Conservation (phyloP, 306 rosid species). For the Trifolium dubium region DNA sequence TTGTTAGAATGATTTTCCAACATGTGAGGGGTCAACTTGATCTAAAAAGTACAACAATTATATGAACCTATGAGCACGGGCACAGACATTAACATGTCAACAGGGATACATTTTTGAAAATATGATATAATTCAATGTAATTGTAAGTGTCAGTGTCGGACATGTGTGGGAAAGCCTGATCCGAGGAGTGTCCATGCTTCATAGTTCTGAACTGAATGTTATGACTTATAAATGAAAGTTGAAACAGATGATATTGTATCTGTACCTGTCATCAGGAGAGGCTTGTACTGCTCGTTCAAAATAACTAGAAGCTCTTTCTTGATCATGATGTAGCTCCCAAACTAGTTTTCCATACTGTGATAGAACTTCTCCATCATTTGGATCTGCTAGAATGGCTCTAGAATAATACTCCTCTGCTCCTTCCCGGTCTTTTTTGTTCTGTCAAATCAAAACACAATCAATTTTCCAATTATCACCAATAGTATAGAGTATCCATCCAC, state of each 20-base stretch:
- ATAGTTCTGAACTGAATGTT: neutral
- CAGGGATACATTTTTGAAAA: too few relatives aligned
- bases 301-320: constrained; percentile 69
- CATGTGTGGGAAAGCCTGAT: too few relatives aligned
- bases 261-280: constrained; percentile 82
- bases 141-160: too few relatives aligned
- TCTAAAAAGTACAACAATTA: neutral
- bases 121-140: too few relatives aligned
- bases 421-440: constrained; percentile 64
- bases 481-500: constrained; percentile 8
- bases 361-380: constrained; percentile 73
- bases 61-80: too few relatives aligned
- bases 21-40: neutral
- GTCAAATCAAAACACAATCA: constrained; percentile 8
- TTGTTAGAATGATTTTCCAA: constrained; percentile 23
- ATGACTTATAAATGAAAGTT: too few relatives aligned
- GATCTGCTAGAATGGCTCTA: constrained; percentile 76
- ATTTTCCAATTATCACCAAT: constrained; percentile 23
- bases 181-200: too few relatives aligned
- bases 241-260: constrained; percentile 2
- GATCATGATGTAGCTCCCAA: constrained; percentile 79
- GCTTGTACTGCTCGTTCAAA: constrained; percentile 78
- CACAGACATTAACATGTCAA: too few relatives aligned
- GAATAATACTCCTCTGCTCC: constrained; percentile 77
- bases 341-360: constrained; percentile 78